Evolutionary conservation across 2,329 filamentous ascomycete genomes (phyloP), one percentile per base, ranked within the genome.

Genomic region (Xylaria sp.): DNA sequence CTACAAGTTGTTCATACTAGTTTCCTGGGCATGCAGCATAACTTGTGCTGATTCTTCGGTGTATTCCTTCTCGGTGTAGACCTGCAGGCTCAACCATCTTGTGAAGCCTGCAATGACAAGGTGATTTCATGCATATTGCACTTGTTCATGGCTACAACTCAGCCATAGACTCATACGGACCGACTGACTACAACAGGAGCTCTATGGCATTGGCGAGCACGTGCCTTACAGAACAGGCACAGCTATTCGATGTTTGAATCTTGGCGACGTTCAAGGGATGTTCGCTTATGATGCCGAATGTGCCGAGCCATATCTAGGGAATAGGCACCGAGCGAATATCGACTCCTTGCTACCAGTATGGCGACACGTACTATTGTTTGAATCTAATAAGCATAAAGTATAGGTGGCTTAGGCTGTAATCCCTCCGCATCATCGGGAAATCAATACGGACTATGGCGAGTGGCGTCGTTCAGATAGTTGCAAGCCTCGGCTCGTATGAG

Each of bases 401-500:
- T 1, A n/a, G 48, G 57, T 65, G 58, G 49, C 57, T 65, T 44
- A 9, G 44, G 51, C 28, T 6, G 33, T 40, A 26, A 46, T 59
- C 28, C 26, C 58, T 11, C 26, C 13, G 44, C 33, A n/a, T 51
- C 17, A 42, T 42, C 7, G 49, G 10, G 26, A 57, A 42, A 54
- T 15, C 46, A 40, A 38, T 2, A n/a, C 38, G 17, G 51, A 56
- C 15, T 40, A 46, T 67, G 51, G 20, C 49, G 26, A 42, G 58
- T 65, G 42, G 56, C 38, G 49, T 62, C 58, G 28, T 49, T 40
- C 13, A n/a, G 23, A 53, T 20, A 31, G 31, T 44, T 31, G 36
- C 44, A 53, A 70, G 56, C 56, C 59, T 51, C 33, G 48, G 23
- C 48, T 40, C 28, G 13, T 59, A 42, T 53, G 33, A 59, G 51